phyloP scores from a whole-genome alignment of 75 land plant genomes.

The Cunninghamia lanceolata region DNA sequence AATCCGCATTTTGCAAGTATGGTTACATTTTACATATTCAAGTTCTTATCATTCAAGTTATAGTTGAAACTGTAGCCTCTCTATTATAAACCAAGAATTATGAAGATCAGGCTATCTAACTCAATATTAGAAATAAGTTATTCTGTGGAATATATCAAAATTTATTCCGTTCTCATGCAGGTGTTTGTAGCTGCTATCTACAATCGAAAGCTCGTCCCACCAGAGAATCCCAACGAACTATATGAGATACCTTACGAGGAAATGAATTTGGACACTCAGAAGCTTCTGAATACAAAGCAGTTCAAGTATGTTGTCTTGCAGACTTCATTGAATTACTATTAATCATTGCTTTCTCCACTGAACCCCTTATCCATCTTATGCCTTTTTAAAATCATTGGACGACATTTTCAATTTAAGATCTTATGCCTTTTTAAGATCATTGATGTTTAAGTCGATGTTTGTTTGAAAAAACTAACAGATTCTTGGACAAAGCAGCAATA shows the following conservation, averaged over 20 bases:
- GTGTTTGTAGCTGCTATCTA: slow-evolving; percentile 16
- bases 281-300: neutral
- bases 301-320: neutral
- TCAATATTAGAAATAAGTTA: too few relatives aligned
- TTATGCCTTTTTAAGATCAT: too few relatives aligned
- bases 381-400: too few relatives aligned
- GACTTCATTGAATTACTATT: too few relatives aligned
- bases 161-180: neutral
- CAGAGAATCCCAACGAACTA: neutral
- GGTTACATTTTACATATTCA: neutral
- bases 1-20: slow-evolving; percentile 51
- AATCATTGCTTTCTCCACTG: too few relatives aligned
- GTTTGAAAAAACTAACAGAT: neutral
- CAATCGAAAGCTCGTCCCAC: slow-evolving; percentile 15
- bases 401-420: too few relatives aligned
- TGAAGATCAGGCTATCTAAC: too few relatives aligned
- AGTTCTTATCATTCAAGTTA: too few relatives aligned
- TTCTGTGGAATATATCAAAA: neutral
- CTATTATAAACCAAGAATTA: slow-evolving; percentile 34
- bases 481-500: slow-evolving; percentile 1
- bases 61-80: too few relatives aligned
- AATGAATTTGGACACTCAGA: neutral
- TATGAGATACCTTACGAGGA: neutral
- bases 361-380: too few relatives aligned
- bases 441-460: too few relatives aligned